phyloP scores from a whole-genome alignment of 2,329 filamentous ascomycete species.

The Trichophyton rubrum region DNA sequence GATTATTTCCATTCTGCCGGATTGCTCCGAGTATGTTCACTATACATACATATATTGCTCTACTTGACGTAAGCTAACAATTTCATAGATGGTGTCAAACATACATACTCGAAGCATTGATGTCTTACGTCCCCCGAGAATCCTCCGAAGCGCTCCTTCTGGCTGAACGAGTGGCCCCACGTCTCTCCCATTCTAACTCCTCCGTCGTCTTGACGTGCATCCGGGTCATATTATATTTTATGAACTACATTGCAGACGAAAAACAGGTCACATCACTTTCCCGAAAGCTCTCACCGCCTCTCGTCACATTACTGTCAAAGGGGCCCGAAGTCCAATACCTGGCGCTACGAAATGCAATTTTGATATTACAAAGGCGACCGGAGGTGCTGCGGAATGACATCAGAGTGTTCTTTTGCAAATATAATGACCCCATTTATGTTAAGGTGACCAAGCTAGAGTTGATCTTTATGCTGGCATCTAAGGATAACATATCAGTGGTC shows the following conservation, averaged over 20 bases:
- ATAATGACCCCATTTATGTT: conserved; percentile 98
- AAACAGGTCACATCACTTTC: conserved; percentile 78
- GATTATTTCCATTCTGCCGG: conserved; percentile 88
- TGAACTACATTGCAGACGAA: conserved; percentile 95
- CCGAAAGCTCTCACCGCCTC: conserved; percentile 82
- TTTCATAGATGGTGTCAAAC: conserved; percentile 80
- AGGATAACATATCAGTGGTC: conserved; percentile 91
- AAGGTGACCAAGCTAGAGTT: conserved; percentile 98
- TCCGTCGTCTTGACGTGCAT: conserved; percentile 93
- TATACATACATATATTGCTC: neutral
- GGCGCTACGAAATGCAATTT: conserved; percentile 78
- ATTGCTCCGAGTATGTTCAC: conserved; percentile 78
- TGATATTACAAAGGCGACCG: conserved; percentile 84
- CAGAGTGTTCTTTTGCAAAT: conserved; percentile 98
- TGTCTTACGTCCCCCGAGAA: conserved; percentile 94
- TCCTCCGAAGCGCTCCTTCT: conserved; percentile 74
- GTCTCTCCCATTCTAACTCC: conserved; percentile 91
- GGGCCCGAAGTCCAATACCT: conserved; percentile 98
- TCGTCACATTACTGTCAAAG: conserved; percentile 90
- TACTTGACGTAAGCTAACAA: neutral
- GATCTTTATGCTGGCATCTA: conserved; percentile 96
- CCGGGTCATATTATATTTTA: conserved; percentile 87
- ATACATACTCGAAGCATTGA: conserved; percentile 92
- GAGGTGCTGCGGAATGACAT: conserved; percentile 95
- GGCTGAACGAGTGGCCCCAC: conserved; percentile 87